These are phyloP conservation scores for Fusarium oxysporum DNA, from an alignment of 2,329 filamentous ascomycete genomes.

Conservation along the genomic window DNA sequence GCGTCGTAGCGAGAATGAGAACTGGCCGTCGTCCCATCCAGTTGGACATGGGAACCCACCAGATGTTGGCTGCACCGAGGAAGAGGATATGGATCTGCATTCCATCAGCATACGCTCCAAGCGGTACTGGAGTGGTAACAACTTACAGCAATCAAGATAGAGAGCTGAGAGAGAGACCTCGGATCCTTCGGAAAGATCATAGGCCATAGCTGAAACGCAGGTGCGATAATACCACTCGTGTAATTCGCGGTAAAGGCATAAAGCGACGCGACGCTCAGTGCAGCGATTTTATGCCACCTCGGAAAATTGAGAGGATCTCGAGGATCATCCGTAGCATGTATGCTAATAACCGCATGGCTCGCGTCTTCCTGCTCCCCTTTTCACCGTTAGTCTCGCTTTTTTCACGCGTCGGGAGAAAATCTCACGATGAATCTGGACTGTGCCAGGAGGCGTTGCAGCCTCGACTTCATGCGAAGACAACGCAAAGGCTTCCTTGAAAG, in stretches of 20 bases:
- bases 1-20: constrained; percentile 46
- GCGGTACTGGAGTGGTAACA: no score
- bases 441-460: constrained; percentile 23
- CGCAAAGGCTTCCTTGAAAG: constrained; percentile 16
- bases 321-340: constrained; percentile 41
- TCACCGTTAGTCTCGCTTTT: background rate
- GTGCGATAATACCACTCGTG: constrained; percentile 47
- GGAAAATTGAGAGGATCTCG: constrained; percentile 53
- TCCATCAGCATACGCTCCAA: background rate
- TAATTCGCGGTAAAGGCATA: constrained; percentile 53
- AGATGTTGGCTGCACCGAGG: constrained; percentile 50
- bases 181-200: constrained; percentile 45
- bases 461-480: constrained; percentile 24
- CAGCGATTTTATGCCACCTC: constrained; percentile 47
- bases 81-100: constrained; percentile 49
- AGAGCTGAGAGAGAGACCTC: constrained; percentile 43
- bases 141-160: constrained; percentile 43
- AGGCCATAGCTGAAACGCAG: constrained; percentile 49
- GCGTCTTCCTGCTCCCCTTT: constrained; percentile 19
- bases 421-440: constrained; percentile 21
- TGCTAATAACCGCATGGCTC: background rate
- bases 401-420: background rate
- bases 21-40: constrained; percentile 49
- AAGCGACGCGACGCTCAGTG: constrained; percentile 44
- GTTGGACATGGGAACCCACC: constrained; percentile 54